phyloP scores from a whole-genome alignment of 1,284 basidiomycete species.

The Moesziomyces globuligerus region DNA sequence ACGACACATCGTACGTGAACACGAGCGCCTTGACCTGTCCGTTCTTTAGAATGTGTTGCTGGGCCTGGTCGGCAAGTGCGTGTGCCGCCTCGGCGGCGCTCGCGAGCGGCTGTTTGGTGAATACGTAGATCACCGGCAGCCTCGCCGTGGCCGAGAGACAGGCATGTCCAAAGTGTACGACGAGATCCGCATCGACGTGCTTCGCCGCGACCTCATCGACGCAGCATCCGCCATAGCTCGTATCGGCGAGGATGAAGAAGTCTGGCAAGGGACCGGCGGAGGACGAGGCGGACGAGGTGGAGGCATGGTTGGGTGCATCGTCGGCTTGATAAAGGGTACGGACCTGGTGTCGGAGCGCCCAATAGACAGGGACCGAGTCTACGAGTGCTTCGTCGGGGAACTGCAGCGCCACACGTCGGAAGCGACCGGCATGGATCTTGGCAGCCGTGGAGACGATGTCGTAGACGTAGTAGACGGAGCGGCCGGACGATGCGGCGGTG shows the following conservation, averaged over 20 bases:
- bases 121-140: constrained; percentile 84
- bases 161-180: constrained; percentile 96
- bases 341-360: constrained; percentile 75
- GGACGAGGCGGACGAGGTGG: constrained; percentile 9
- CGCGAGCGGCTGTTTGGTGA: constrained; percentile 74
- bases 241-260: constrained; percentile 92
- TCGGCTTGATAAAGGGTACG: constrained; percentile 13
- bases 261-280: constrained; percentile 8
- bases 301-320: no score
- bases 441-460: constrained; percentile 52
- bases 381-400: constrained; percentile 93
- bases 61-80: constrained; percentile 25
- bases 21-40: constrained; percentile 68
- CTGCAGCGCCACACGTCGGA: constrained; percentile 76
- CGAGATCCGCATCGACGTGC: constrained; percentile 88
- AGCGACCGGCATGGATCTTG: constrained; percentile 28
- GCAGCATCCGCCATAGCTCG: constrained; percentile 97
- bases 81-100: constrained; percentile 68
- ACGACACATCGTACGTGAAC: constrained; percentile 83
- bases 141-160: constrained; percentile 84
- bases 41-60: constrained; percentile 7
- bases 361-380: constrained; percentile 87
- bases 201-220: constrained; percentile 95
- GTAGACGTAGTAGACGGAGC: constrained; percentile 54
- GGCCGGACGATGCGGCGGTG: constrained; percentile 50